A percentile compares a stretch with the other conserved stretches of the same genome.
Conservation (phyloP, 2,329 filamentous ascomycete species). For the Pseudocercospora cruenta region DNA sequence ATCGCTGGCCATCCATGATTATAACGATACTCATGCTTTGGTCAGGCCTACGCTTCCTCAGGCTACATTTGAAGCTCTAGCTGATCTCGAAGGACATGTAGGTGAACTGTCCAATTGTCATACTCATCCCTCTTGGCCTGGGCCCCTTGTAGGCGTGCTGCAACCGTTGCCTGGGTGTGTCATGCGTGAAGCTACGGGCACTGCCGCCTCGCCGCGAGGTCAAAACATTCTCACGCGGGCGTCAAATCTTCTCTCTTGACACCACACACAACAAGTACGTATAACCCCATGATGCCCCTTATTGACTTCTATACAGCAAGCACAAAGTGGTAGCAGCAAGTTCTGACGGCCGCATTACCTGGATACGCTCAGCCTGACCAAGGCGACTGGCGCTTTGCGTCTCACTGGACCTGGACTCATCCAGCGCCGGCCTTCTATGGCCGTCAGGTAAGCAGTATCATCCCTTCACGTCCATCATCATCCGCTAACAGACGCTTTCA, state of each 20-base stretch:
- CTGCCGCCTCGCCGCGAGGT: not conserved
- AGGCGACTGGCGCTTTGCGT: not conserved
- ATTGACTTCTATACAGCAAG: not conserved
- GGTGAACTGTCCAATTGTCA: not conserved
- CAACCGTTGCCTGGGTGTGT: not conserved
- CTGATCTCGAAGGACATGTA: not conserved
- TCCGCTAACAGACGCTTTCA: not conserved
- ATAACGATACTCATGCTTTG: not conserved
- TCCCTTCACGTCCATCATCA: not conserved
- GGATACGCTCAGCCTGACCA: not conserved
- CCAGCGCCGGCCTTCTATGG: not conserved
- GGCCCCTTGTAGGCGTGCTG: not conserved
- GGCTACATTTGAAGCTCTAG: not conserved
- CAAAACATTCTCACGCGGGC: not conserved
- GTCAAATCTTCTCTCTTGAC: not conserved
- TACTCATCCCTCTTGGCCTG: not conserved
- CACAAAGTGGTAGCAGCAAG: conserved; percentile 1
- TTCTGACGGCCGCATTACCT: not conserved
- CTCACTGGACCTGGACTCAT: conserved; percentile 1
- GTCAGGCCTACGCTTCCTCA: not conserved
- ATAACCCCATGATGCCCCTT: not conserved
- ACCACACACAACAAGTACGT: not conserved
- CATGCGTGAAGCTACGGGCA: not conserved
- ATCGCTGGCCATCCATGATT: not conserved
- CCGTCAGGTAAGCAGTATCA: not conserved